Evolutionary conservation across 148 eudicot species (phyloP).

Genomic region (Mesembryanthemum crystallinum): DNA sequence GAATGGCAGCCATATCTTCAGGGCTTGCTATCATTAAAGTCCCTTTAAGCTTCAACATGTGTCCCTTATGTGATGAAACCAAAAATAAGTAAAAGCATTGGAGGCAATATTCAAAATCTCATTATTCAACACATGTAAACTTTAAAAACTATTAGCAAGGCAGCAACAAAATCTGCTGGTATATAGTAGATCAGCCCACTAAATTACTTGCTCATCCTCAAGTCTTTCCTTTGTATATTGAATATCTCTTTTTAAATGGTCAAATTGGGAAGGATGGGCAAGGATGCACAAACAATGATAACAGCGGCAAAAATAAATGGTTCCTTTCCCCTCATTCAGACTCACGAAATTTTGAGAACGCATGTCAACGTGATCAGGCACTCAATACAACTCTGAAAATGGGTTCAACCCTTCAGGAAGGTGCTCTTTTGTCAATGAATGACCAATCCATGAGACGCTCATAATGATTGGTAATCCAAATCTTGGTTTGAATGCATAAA

Average conservation of each 20-base stretch:
- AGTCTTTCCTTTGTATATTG: not conserved
- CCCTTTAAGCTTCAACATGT: slow-evolving; percentile 93
- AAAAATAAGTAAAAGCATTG: slow-evolving; percentile 8
- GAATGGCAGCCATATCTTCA: slow-evolving; percentile 86
- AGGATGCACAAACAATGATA: not conserved
- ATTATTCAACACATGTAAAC: not conserved
- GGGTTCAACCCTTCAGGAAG: too few species aligned
- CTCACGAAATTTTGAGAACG: not conserved
- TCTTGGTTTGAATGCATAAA: too few species aligned
- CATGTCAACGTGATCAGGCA: not conserved
- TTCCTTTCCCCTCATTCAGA: not conserved
- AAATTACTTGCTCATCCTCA: not conserved
- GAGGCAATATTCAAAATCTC: not conserved
- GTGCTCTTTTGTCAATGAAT: too few species aligned
- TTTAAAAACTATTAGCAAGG: not conserved
- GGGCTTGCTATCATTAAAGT: slow-evolving; percentile 92
- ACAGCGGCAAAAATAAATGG: not conserved
- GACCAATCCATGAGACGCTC: too few species aligned
- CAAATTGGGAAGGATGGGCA: not conserved
- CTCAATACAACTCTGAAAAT: not conserved
- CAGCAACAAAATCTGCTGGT: not conserved
- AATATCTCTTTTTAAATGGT: not conserved
- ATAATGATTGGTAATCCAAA: too few species aligned
- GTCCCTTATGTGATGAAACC: slow-evolving; percentile 57
- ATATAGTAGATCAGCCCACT: not conserved